Percentiles rank a stretch among this genome's conserved stretches.
Evolutionary conservation across 192 early-diverging fungal species (phyloP).

Genomic region (Thamnidium elegans): DNA sequence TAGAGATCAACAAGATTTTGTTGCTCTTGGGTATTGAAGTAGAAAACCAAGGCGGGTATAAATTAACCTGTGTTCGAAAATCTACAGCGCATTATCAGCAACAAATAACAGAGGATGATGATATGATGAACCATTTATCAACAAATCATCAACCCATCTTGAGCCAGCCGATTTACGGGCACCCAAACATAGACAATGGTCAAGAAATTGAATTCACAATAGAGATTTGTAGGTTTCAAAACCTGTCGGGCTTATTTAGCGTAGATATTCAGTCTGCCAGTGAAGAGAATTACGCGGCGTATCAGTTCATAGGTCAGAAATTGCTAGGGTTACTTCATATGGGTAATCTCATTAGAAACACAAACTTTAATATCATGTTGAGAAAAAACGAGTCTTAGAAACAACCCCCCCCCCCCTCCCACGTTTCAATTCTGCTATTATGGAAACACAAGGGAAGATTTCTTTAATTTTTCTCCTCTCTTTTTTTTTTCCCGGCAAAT

Average conservation of each 20-base stretch:
- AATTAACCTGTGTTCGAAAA: slow-evolving; percentile 47
- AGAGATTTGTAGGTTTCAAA: slow-evolving; percentile 86
- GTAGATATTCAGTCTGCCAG: slow-evolving; percentile 64
- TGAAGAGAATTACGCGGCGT: slow-evolving; percentile 62
- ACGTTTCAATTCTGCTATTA: not conserved
- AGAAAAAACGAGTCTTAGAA: not conserved
- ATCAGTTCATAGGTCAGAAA: slow-evolving; percentile 69
- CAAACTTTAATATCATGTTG: slow-evolving; percentile 8
- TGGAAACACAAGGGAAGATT: not conserved
- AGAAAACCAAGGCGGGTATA: slow-evolving; percentile 43
- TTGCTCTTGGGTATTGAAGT: slow-evolving; percentile 47
- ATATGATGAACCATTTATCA: not conserved
- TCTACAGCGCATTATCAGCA: slow-evolving; percentile 16
- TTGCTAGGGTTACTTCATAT: slow-evolving; percentile 45
- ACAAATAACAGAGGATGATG: slow-evolving; percentile 18
- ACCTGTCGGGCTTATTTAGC: slow-evolving; percentile 69
- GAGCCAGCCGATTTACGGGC: slow-evolving; percentile 48
- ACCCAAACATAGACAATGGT: slow-evolving; percentile 48
- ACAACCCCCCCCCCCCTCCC: too few relatives aligned
- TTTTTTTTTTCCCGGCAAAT: too few relatives aligned
- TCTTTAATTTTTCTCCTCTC: too few relatives aligned
- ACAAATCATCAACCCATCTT: not conserved
- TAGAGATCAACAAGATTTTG: slow-evolving; percentile 56
- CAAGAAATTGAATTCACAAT: slow-evolving; percentile 83
- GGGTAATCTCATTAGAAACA: not conserved